Evolutionary conservation across 1,284 basidiomycete species (phyloP).

Genomic region (Coniferiporia sulphurascens): DNA sequence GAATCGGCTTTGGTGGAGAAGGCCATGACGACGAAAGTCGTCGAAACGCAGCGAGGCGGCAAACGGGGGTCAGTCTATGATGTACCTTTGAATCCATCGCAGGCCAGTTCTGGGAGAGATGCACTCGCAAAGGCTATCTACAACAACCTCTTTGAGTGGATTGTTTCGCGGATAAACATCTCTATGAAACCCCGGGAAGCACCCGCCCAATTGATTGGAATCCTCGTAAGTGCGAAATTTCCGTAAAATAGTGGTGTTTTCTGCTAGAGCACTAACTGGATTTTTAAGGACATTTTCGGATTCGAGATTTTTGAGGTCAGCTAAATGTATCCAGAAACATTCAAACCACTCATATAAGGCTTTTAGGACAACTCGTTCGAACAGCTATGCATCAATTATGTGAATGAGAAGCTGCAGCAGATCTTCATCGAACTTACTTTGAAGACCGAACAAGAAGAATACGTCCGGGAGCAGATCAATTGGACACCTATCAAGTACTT

Average conservation of each 20-base stretch:
- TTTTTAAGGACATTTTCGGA: slow-evolving; percentile 84
- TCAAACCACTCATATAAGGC: not conserved
- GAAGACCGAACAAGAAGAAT: slow-evolving; percentile 99
- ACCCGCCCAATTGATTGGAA: slow-evolving; percentile 88
- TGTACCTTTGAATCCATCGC: slow-evolving; percentile 91
- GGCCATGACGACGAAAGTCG: slow-evolving; percentile 78
- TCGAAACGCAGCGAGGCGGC: slow-evolving; percentile 93
- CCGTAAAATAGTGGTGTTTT: not conserved
- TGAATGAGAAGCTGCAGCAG: slow-evolving; percentile 99
- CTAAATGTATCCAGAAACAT: not conserved
- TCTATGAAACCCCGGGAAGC: slow-evolving; percentile 88
- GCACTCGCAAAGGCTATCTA: slow-evolving; percentile 96
- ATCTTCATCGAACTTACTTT: slow-evolving; percentile 99
- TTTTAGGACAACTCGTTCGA: slow-evolving; percentile 94
- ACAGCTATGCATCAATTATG: slow-evolving; percentile 99
- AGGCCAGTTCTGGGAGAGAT: slow-evolving; percentile 86
- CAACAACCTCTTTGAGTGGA: slow-evolving; percentile 99
- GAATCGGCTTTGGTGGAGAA: slow-evolving; percentile 80
- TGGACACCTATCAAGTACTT: slow-evolving; percentile 99
- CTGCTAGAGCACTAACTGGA: not conserved
- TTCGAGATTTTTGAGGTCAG: slow-evolving; percentile 94
- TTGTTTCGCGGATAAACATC: slow-evolving; percentile 92
- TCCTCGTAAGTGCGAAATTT: slow-evolving; percentile 53
- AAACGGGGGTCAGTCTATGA: slow-evolving; percentile 94
- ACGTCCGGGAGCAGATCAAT: slow-evolving; percentile 96